A percentile compares a stretch with the other conserved stretches of the same genome.
Evolutionary conservation across 176 grass and related monocot genomes (phyloP).

Genomic region (Musa acuminata): DNA sequence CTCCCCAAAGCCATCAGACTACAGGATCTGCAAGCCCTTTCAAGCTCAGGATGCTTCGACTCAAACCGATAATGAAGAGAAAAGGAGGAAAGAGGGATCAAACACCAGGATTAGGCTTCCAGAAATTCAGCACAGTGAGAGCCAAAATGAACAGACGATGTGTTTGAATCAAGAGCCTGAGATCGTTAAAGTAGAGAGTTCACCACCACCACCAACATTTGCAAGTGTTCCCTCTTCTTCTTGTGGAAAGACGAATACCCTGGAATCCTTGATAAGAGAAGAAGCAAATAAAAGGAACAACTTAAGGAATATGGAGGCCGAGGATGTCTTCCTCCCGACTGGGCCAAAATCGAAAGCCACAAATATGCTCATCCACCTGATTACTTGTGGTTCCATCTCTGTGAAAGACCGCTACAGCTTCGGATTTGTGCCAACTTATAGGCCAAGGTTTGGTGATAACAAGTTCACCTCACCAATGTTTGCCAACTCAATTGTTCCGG

Average conservation of each 20-base stretch:
- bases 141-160: constrained; percentile 14
- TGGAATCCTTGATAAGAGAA: constrained; percentile 84
- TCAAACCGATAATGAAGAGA: constrained; percentile 53
- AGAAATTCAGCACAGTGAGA: constrained; percentile 33
- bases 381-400: constrained; percentile 85
- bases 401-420: constrained; percentile 79
- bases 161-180: constrained; percentile 18
- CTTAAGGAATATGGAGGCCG: constrained; percentile 52
- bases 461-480: constrained; percentile 68
- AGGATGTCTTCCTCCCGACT: constrained; percentile 35
- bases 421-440: constrained; percentile 56
- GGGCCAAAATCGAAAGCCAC: constrained; percentile 51
- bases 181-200: constrained; percentile 29
- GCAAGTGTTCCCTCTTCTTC: constrained; percentile 30
- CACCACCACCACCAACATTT: constrained; percentile 18
- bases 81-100: constrained; percentile 17
- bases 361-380: constrained; percentile 78
- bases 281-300: constrained; percentile 65
- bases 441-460: constrained; percentile 64
- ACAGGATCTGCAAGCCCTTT: constrained; percentile 41
- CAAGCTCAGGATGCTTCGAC: constrained; percentile 74
- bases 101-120: constrained; percentile 6
- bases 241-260: constrained; percentile 50
- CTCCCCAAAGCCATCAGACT: constrained; percentile 47
- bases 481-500: constrained; percentile 44